Evolutionary conservation across 352 stramenopile genomes (phyloP).

Genomic region (Pythium biforme): DNA sequence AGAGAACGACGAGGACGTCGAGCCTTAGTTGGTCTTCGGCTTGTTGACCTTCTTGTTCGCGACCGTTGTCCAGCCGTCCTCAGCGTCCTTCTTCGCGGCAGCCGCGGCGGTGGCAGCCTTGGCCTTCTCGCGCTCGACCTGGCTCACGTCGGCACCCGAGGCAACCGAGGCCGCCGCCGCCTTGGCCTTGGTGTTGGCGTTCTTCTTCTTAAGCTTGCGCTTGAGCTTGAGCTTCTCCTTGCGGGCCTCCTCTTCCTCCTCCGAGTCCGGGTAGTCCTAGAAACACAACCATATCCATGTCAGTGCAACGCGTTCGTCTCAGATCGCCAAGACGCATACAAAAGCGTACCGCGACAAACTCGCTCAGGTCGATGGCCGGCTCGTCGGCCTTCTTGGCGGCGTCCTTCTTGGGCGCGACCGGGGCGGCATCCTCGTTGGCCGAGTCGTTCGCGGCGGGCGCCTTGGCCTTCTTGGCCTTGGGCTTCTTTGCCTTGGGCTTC

Average conservation of each 20-base stretch:
- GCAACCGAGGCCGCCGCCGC: slow-evolving; percentile 10
- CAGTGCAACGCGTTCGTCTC: background rate
- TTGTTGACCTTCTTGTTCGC: slow-evolving; percentile 58
- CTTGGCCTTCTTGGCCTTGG: slow-evolving; percentile 52
- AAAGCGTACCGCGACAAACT: slow-evolving; percentile 48
- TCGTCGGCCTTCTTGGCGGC: slow-evolving; percentile 27
- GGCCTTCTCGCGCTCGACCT: slow-evolving; percentile 45
- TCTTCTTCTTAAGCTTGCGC: slow-evolving; percentile 84
- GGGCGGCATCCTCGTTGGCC: slow-evolving; percentile 13
- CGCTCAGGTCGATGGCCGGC: slow-evolving; percentile 60
- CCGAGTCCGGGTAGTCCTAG: slow-evolving; percentile 71
- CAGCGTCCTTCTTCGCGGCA: slow-evolving; percentile 58
- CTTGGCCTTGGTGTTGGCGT: slow-evolving; percentile 50
- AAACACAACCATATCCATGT: background rate
- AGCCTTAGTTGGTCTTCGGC: slow-evolving; percentile 61
- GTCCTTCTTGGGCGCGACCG: slow-evolving; percentile 54
- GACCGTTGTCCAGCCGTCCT: slow-evolving; percentile 84
- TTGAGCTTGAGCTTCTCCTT: slow-evolving; percentile 79
- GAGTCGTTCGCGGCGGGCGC: slow-evolving; percentile 10
- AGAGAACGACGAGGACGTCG: background rate
- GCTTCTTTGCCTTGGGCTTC: slow-evolving; percentile 59
- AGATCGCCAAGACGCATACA: slow-evolving; percentile 1
- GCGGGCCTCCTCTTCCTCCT: slow-evolving; percentile 76
- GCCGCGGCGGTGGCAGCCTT: slow-evolving; percentile 30
- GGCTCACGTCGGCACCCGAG: slow-evolving; percentile 22